These are phyloP conservation scores for Torulaspora quercuum DNA, from an alignment of 805 yeast genomes.

Conservation along the genomic window DNA sequence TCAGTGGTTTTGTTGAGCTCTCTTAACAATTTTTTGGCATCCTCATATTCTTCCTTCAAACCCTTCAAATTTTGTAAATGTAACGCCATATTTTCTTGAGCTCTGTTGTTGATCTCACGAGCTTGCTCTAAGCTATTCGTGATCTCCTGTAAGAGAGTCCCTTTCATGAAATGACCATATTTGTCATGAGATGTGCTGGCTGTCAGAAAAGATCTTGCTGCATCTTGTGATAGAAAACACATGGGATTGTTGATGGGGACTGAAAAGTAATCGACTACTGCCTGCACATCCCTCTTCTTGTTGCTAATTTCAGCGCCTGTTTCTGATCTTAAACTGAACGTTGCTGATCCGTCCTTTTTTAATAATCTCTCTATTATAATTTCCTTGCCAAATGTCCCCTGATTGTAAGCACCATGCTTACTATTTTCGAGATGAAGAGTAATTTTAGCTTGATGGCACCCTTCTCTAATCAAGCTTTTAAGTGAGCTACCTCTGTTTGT, in stretches of 20 bases:
- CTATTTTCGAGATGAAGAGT: constrained; percentile 60
- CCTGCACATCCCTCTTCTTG: constrained; percentile 62
- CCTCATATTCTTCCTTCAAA: constrained; percentile 41
- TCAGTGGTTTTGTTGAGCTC: constrained; percentile 43
- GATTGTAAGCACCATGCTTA: constrained; percentile 63
- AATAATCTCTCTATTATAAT: constrained; percentile 70
- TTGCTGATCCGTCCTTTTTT: constrained; percentile 47
- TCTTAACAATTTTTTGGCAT: constrained; percentile 41
- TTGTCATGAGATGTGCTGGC: constrained; percentile 68
- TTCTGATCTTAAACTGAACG: constrained; percentile 54
- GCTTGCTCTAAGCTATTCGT: constrained; percentile 48
- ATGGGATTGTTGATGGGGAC: constrained; percentile 86
- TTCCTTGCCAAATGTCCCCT: constrained; percentile 60
- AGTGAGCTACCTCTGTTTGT: constrained; percentile 80
- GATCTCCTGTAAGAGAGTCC: constrained; percentile 70
- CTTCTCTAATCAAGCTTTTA: constrained; percentile 71
- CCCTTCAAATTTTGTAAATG: constrained; percentile 41
- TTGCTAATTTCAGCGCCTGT: constrained; percentile 52
- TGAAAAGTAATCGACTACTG: constrained; percentile 64
- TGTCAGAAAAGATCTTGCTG: constrained; percentile 85
- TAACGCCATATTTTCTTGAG: constrained; percentile 41
- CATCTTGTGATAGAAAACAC: constrained; percentile 90
- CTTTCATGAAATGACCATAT: constrained; percentile 74
- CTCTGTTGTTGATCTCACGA: constrained; percentile 34
- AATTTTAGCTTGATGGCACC: constrained; percentile 64